Base-by-base conservation (phyloP, 2,329 filamentous ascomycete genomes). In the Penicillium aurantiogriseum region DNA sequence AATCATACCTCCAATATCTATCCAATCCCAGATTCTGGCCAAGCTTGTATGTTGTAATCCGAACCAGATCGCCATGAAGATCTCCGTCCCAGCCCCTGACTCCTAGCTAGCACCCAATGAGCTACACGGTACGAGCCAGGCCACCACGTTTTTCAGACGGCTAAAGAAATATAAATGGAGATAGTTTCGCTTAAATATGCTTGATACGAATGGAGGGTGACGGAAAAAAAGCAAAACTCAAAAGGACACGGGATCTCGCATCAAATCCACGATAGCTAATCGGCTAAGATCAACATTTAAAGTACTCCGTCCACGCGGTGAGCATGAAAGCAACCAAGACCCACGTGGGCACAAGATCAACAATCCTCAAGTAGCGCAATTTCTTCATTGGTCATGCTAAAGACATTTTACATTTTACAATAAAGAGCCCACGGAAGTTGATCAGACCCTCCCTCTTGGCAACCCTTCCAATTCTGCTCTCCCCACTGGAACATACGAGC, bases 31-130 rank as follows among this genome's bases (percentile, higher is more conserved):
- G 23, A 23, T 31, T 19, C 35, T 23, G 39, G n/a, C 45, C n/a
- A 31, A 36, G 45, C 17, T 29, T 47, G 31, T 13, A 33, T 13
- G 5, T 13, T 33, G 23, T 29, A 35, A 50, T 33, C 39, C 47
- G 43, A 52, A 56, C 47, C 31, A 10, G 51, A 61, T 62, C 59
- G 52, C 45, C 49, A 50, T 38, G 49, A 25, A 36, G 44, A 56
- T 60, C 53, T 64, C 58, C 59, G 51, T 64, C 58, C 59, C 43
- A 56, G 25, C 60, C 57, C 63, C 58, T 63, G 58, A 60, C 49
- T 48, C 52, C 51, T 45, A 17, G 31, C 43, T 17, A 55, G 35
- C 44, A 43, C 44, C 38, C 6, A 21, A 35, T 10, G 8, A 51
- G 39, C 17, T 35, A 31, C 19, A 44, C 25, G 15, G 15, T 39